Evolutionary conservation across 129 eudicot genomes (phyloP).

Genomic region (Flaveria sonorensis): DNA sequence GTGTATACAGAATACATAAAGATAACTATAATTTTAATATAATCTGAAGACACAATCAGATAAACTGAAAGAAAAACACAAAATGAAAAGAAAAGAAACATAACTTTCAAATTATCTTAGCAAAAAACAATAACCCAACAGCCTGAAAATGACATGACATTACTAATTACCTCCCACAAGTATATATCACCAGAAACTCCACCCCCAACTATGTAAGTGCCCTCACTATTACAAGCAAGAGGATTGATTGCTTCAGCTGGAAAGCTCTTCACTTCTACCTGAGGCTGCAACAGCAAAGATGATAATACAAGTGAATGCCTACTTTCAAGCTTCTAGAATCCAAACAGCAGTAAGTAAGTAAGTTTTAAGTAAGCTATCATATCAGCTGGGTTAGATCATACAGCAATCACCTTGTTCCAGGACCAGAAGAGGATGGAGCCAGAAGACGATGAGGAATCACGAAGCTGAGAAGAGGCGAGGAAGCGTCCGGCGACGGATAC

Average conservation of each 20-base stretch:
- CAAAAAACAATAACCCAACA: background rate
- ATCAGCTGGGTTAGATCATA: no score
- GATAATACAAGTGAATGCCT: background rate
- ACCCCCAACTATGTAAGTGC: slow-evolving; percentile 74
- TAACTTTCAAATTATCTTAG: background rate
- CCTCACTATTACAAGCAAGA: slow-evolving; percentile 59
- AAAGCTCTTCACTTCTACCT: slow-evolving; percentile 82
- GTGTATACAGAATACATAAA: background rate
- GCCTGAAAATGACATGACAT: background rate
- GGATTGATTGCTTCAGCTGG: slow-evolving; percentile 78
- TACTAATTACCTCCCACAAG: slow-evolving; percentile 69
- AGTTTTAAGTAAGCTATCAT: no score
- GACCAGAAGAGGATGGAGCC: slow-evolving; percentile 88
- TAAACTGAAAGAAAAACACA: background rate
- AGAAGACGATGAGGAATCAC: slow-evolving; percentile 61
- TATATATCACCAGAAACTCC: slow-evolving; percentile 72
- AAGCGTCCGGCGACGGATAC: slow-evolving; percentile 68
- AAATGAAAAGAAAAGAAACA: background rate
- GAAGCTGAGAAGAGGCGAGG: slow-evolving; percentile 77
- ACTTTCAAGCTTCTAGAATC: background rate
- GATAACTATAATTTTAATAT: background rate
- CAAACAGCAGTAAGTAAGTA: background rate
- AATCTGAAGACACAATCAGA: background rate
- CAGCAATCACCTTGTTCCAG: slow-evolving; percentile 76
- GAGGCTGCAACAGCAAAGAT: slow-evolving; percentile 57